Evolutionary conservation across 805 yeast genomes (phyloP), one percentile per base, ranked within the genome.

Genomic region (baker's yeast (Saccharomyces cerevisiae)): DNA sequence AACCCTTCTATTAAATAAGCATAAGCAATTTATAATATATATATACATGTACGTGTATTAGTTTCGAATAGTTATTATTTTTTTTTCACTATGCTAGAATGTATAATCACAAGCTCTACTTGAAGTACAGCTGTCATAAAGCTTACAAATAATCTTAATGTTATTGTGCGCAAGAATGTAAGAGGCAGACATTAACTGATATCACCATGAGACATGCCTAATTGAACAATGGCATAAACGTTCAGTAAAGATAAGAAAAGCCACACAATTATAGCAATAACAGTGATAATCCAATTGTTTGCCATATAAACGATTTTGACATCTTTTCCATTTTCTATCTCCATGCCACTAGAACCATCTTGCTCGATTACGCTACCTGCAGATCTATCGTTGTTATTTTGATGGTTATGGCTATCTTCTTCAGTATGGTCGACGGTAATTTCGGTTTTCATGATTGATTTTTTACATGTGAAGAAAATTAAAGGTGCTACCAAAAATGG

Each of bases 401-500:
- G 50, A 5, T 48, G 31, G 36, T 41, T 49, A 11, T 49, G 48
- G 14, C 54, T 52, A 4, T 50, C 54, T n/a, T 29, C 36, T 22
- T 46, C 48, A 13, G 41, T 53, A 27, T 46, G 49, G 27, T 53
- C 60, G n/a, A 22, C 41, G 49, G 32, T 51, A 2, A 76, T 64
- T 53, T 78, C 76, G 5, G 83, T 81, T 49, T 71, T 75, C 97
- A 91, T 90, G 49, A 85, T 79, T 13, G 78, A 68, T 62, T 80
- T 83, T 51, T 76, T 78, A 51, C 88, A 80, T 1, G 97, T 91
- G 69, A 90, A 86, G 64, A 83, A 90, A 49, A 90, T 80, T 65
- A 90, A 74, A 5, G 97, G 97, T 1, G 95, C 92, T 8, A 91
- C 81, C 47, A 89, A 76, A 59, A 90, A 85, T 9, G 97, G 97